Conservation (phyloP, 2,329 filamentous ascomycete genomes). For the Cytospora paraplurivora region DNA sequence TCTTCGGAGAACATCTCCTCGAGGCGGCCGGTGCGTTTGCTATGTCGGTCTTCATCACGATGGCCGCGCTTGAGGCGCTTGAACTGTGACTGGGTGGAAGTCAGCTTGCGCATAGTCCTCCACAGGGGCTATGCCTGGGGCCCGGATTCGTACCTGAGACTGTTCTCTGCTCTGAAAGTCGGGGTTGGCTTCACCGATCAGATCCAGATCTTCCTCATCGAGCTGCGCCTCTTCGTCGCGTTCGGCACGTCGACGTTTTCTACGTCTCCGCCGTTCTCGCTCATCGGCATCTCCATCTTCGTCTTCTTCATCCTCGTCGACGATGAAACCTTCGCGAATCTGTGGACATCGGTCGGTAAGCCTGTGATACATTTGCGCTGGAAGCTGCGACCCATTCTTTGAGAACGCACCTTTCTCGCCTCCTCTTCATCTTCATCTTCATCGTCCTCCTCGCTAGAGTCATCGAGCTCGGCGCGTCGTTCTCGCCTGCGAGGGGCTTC, state of each 20-base stretch:
- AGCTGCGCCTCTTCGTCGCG: constrained; percentile 85
- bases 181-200: constrained; percentile 83
- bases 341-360: constrained; percentile 40
- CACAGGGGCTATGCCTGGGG: not conserved
- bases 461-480: constrained; percentile 60
- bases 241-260: constrained; percentile 75
- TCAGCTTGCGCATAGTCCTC: constrained; percentile 8
- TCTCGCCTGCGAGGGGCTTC: constrained; percentile 57
- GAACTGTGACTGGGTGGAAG: constrained; percentile 72
- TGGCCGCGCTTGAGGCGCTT: constrained; percentile 95
- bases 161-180: constrained; percentile 65
- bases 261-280: constrained; percentile 63
- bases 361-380: not conserved
- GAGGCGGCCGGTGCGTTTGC: constrained; percentile 69
- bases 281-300: constrained; percentile 62
- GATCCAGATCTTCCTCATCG: constrained; percentile 93
- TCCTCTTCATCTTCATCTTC: constrained; percentile 91
- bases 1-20: constrained; percentile 96
- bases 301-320: constrained; percentile 83
- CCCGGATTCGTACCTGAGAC: constrained; percentile 18
- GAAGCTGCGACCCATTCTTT: not conserved
- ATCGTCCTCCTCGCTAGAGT: constrained; percentile 90
- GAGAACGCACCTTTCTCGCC: constrained; percentile 63
- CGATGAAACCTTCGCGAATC: constrained; percentile 94
- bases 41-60: constrained; percentile 69